Evolutionary conservation across 139 green algal species (phyloP).

Genomic region (Chlorella sp.): DNA sequence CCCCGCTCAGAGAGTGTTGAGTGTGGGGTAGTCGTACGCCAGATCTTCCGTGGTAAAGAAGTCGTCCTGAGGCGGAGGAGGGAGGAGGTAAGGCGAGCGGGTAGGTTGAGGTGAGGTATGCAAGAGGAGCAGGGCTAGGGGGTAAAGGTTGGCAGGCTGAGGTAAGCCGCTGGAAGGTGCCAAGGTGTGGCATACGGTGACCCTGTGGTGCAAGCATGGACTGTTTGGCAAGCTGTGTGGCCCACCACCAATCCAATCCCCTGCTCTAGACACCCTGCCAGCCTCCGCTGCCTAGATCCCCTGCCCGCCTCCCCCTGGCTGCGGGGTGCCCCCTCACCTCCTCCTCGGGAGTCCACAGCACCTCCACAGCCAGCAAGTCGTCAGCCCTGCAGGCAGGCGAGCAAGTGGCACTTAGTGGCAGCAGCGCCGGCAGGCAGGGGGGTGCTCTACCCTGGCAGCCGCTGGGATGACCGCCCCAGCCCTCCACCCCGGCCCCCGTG

Average conservation of each 20-base stretch:
- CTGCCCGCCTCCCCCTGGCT: background rate
- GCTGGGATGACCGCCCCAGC: background rate
- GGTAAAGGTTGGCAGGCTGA: background rate
- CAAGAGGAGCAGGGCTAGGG: background rate
- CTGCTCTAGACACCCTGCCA: no score
- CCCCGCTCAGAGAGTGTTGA: conserved; percentile 65
- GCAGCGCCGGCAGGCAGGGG: background rate
- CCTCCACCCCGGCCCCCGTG: background rate
- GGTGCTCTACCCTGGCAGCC: background rate
- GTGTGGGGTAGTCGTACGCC: conserved; percentile 82
- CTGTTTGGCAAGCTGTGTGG: no score
- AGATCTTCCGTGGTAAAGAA: conserved; percentile 87
- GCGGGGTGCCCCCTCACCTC: conserved; percentile 29
- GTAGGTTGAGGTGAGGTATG: background rate
- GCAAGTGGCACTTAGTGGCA: no score
- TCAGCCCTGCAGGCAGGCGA: background rate
- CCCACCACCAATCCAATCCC: no score
- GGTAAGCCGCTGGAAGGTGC: background rate
- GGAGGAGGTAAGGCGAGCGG: background rate
- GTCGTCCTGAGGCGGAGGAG: conserved; percentile 76
- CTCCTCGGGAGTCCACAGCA: conserved; percentile 98
- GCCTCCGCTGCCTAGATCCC: background rate
- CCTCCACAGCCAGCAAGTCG: conserved; percentile 89
- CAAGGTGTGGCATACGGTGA: background rate
- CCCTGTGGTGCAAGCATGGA: no score